Conservation (phyloP, 2,329 filamentous ascomycete genomes). For the Ramichloridium luteum region DNA sequence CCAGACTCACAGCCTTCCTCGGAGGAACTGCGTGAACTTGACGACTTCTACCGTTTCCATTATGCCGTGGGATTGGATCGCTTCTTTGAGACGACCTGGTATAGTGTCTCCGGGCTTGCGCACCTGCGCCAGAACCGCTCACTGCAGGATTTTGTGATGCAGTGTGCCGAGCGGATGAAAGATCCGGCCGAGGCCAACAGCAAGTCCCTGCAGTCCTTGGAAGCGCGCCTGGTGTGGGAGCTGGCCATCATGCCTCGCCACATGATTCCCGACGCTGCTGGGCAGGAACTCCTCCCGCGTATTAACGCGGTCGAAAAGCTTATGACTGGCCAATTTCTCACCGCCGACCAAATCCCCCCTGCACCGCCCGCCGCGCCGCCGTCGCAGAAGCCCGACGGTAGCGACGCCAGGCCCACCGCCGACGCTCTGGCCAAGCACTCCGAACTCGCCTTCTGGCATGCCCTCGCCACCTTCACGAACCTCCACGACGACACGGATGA, state of each 20-base stretch:
- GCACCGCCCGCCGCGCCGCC: slow-evolving; percentile 29
- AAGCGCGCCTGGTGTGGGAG: slow-evolving; percentile 49
- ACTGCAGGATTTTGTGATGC: slow-evolving; percentile 54
- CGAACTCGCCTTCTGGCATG: slow-evolving; percentile 73
- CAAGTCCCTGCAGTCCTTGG: slow-evolving; percentile 35
- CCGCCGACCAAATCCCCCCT: slow-evolving; percentile 46
- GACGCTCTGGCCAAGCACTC: slow-evolving; percentile 26
- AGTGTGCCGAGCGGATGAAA: slow-evolving; percentile 43
- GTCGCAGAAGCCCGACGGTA: slow-evolving; percentile 13
- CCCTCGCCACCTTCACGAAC: slow-evolving; percentile 59
- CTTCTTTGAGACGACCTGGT: slow-evolving; percentile 79
- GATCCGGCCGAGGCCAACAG: slow-evolving; percentile 10
- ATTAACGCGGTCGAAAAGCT: slow-evolving; percentile 66
- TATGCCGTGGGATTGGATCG: slow-evolving; percentile 63
- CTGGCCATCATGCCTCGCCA: slow-evolving; percentile 38
- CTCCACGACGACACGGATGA: slow-evolving; percentile 48
- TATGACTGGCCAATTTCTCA: slow-evolving; percentile 57
- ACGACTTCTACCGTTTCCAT: slow-evolving; percentile 62
- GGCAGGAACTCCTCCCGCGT: slow-evolving; percentile 50
- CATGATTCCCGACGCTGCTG: slow-evolving; percentile 29
- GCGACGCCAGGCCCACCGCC: slow-evolving; percentile 34
- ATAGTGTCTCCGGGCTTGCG: slow-evolving; percentile 44
- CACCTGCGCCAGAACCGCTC: slow-evolving; percentile 43
- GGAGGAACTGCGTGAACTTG: slow-evolving; percentile 51
- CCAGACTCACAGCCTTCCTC: slow-evolving; percentile 32